Percentiles rank a stretch among this genome's conserved stretches.
Evolutionary conservation across 129 eudicot genomes (phyloP).

Genomic region (Tagetes patula): DNA sequence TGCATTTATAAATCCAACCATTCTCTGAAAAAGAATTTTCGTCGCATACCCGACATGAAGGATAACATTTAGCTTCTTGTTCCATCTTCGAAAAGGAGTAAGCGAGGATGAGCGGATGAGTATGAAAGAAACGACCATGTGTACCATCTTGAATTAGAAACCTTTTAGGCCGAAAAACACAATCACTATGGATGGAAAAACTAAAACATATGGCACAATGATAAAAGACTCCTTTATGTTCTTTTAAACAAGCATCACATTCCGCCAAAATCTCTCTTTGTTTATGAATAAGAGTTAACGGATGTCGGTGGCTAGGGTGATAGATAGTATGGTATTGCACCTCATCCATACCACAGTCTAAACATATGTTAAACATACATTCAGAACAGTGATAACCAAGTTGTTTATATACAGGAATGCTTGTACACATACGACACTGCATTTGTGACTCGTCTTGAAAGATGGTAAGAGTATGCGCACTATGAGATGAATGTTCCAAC

Average conservation of each 20-base stretch:
- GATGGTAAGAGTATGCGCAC: not conserved
- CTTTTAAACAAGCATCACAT: constrained; percentile 28
- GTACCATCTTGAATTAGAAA: not conserved
- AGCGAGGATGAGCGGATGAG: constrained; percentile 21
- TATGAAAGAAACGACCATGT: not conserved
- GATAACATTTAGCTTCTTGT: not conserved
- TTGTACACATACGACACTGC: not conserved
- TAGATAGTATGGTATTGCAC: not conserved
- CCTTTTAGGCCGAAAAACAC: not conserved
- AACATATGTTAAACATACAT: not conserved
- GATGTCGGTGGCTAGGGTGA: constrained; percentile 19
- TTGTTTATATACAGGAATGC: not conserved
- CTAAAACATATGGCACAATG: constrained; percentile 19
- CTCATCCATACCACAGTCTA: not conserved
- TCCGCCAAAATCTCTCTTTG: not conserved
- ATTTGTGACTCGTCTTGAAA: not conserved
- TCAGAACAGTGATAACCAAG: not conserved
- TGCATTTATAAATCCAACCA: constrained; percentile 28
- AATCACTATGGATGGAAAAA: not conserved
- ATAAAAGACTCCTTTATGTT: constrained; percentile 14
- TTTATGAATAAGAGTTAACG: not conserved
- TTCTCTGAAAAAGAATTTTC: not conserved
- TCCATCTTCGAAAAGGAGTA: constrained; percentile 6
- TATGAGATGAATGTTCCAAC: not conserved
- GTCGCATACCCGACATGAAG: not conserved